Conservation (phyloP, 331 rosid genomes). For the Malus hybrid region DNA sequence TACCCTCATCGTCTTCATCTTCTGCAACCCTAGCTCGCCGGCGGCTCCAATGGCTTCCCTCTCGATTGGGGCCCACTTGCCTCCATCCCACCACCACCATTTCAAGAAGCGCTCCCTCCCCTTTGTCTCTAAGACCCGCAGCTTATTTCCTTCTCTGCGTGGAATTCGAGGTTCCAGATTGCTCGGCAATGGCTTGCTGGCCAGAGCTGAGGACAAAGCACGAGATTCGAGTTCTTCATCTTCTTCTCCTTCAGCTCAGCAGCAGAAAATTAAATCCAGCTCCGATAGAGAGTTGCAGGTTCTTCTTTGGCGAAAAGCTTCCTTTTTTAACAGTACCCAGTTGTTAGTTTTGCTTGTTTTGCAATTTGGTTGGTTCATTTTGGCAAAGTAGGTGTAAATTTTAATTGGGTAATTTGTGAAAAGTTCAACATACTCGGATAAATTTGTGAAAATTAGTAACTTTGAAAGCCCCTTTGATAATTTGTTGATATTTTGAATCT, state of each 20-base stretch:
- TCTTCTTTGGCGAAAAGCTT: slow-evolving; percentile 15
- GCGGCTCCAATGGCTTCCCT: slow-evolving; percentile 36
- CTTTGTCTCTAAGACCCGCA: slow-evolving; percentile 16
- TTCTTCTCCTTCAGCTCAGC: slow-evolving; percentile 40
- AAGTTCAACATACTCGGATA: not conserved
- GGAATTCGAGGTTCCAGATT: slow-evolving; percentile 32
- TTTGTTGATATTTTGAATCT: not conserved
- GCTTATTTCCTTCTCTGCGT: slow-evolving; percentile 20
- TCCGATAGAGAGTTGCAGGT: slow-evolving; percentile 52
- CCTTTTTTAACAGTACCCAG: slow-evolving; percentile 3
- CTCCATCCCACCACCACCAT: slow-evolving; percentile 26
- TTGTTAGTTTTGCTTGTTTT: slow-evolving; percentile 3
- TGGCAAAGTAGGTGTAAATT: not conserved
- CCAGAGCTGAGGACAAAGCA: slow-evolving; percentile 71
- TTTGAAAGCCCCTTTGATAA: not conserved
- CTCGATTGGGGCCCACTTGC: too few species aligned
- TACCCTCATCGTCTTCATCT: not conserved
- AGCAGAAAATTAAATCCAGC: slow-evolving; percentile 34
- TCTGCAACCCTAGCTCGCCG: not conserved
- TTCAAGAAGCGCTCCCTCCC: slow-evolving; percentile 19
- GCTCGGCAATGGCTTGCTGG: slow-evolving; percentile 46
- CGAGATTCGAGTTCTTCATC: slow-evolving; percentile 27
- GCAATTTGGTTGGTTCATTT: slow-evolving; percentile 4
- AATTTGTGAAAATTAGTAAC: not conserved
- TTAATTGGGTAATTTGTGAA: not conserved